A percentile compares a stretch with the other conserved stretches of the same genome.
Conservation (phyloP, 2,329 filamentous ascomycete species). For the Colletotrichum graminicola region DNA sequence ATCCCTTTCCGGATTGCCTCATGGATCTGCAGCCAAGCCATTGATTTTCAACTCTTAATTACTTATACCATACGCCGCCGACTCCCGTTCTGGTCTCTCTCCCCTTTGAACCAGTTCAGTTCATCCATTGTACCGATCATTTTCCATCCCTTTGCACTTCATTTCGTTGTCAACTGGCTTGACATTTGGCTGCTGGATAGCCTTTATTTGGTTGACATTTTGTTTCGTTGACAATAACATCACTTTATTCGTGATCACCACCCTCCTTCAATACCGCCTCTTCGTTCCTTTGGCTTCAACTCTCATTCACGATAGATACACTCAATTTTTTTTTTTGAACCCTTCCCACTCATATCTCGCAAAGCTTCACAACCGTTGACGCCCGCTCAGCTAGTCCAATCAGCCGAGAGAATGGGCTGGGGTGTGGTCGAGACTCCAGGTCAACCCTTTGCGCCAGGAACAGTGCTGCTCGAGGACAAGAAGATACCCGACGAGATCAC, state of each 20-base stretch:
- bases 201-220: not conserved
- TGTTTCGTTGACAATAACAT: not conserved
- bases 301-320: not conserved
- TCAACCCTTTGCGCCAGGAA: not conserved
- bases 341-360: not conserved
- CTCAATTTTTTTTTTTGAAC: not conserved
- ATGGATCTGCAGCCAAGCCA: not conserved
- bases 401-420: not conserved
- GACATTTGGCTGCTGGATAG: not conserved
- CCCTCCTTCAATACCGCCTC: not conserved
- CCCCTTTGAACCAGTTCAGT: not conserved
- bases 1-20: not conserved
- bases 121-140: not conserved
- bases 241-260: not conserved
- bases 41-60: not conserved
- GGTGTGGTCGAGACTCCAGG: not conserved
- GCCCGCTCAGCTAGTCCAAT: not conserved
- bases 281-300: not conserved
- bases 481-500: constrained; percentile 1
- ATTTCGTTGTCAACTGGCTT: not conserved
- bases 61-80: not conserved
- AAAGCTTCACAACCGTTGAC: not conserved
- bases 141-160: not conserved
- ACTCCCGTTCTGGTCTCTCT: not conserved
- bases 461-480: not conserved